phyloP scores from a whole-genome alignment of 495 filamentous ascomycete genomes.

The Podospora pseudocomata region DNA sequence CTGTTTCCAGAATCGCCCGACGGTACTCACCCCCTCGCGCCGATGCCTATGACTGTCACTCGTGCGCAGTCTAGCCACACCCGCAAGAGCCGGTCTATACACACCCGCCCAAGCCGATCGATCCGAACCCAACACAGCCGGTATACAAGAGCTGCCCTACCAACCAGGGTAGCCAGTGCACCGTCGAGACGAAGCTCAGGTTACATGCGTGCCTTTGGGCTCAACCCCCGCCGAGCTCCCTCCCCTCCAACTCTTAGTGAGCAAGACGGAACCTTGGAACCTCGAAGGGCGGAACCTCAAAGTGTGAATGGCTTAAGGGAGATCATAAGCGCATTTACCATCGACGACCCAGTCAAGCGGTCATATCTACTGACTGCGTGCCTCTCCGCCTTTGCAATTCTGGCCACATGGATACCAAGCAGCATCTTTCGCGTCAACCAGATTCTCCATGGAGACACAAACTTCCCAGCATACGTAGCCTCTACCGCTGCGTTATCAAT shows the following conservation, averaged over 20 bases:
- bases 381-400: conserved; percentile 67
- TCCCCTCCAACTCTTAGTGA: neutral
- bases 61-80: neutral
- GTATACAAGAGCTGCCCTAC: neutral
- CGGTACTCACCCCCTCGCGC: neutral
- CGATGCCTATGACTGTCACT: neutral
- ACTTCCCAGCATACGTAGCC: conserved; percentile 60
- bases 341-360: conserved; percentile 56
- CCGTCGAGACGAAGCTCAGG: neutral
- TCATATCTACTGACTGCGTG: conserved; percentile 71
- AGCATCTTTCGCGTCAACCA: conserved; percentile 61
- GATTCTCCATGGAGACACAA: conserved; percentile 34
- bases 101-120: neutral
- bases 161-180: neutral
- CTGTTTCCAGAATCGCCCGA: conserved; percentile 4
- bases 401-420: conserved; percentile 77
- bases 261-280: neutral
- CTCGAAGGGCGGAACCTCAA: neutral
- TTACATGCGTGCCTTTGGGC: neutral
- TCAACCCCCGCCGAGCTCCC: neutral
- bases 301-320: neutral
- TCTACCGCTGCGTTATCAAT: conserved; percentile 68
- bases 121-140: neutral
- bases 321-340: conserved; percentile 15
- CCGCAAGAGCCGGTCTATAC: neutral